phyloP scores from a whole-genome alignment of 306 rosid genomes.

The Glycine soja region DNA sequence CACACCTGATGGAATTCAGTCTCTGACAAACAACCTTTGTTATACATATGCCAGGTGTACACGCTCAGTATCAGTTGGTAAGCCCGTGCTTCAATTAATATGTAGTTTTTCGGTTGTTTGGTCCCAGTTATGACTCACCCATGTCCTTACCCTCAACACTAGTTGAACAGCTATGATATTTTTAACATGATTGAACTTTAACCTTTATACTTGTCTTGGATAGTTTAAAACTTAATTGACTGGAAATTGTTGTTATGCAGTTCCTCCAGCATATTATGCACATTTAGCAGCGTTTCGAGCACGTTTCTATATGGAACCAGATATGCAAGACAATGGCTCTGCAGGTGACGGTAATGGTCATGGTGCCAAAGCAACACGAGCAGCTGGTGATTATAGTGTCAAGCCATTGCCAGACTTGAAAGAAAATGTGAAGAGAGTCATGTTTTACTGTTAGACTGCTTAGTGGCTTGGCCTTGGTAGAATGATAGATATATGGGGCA shows the following conservation, averaged over 20 bases:
- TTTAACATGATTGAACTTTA: not conserved
- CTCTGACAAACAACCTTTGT: constrained; percentile 86
- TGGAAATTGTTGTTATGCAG: constrained; percentile 55
- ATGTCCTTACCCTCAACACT: too few species aligned
- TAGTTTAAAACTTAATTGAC: not conserved
- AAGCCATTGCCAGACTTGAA: constrained; percentile 91
- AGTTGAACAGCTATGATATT: not conserved
- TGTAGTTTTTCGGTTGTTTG: not conserved
- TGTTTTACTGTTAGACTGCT: constrained; percentile 79
- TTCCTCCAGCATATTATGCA: constrained; percentile 95
- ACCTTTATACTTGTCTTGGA: constrained; percentile 15
- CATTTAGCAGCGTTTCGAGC: constrained; percentile 97
- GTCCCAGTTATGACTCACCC: not conserved
- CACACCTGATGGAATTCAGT: constrained; percentile 88
- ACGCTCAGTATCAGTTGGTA: constrained; percentile 91
- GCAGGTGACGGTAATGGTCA: constrained; percentile 57
- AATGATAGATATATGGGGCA: not conserved
- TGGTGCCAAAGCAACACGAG: constrained; percentile 57
- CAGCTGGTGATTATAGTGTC: constrained; percentile 70
- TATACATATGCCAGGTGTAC: constrained; percentile 95
- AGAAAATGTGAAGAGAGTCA: constrained; percentile 93
- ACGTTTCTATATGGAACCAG: constrained; percentile 92
- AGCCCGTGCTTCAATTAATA: constrained; percentile 43
- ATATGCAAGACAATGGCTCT: constrained; percentile 77
- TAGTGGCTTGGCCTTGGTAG: constrained; percentile 30